Base-by-base conservation (phyloP, 2,329 filamentous ascomycete genomes). In the Trichothecium sympodiale region DNA sequence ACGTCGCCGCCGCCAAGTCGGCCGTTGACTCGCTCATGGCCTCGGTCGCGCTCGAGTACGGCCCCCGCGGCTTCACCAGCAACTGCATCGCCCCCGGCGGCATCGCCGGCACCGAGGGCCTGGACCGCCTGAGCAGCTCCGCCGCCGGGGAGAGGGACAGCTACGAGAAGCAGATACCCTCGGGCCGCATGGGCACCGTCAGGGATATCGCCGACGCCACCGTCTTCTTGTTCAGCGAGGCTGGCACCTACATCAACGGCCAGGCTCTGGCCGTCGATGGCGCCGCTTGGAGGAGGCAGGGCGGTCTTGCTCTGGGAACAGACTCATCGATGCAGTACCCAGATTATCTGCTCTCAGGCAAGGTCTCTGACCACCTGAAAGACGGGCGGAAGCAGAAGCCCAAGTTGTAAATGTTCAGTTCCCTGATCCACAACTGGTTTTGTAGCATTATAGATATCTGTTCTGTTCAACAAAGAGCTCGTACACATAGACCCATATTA, bases 171-270 rank as follows among this genome's bases (percentile, higher is more conserved):
- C 51, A 55, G 8, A 71, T 94, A 27, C 91, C 91, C 0, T 61
- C 79, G 3, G 86, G 86, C 2, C 70, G 88, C 38, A 77, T 77
- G 57, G 91, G 89, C 6, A 74, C 74, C 1, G 76, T 94, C 17
- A 82, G 81, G 44, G 89, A 98, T 52, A 87, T 98, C 49, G 83
- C 87, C 0, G 89, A 98, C 57, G 84, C 89, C 1, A 95, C 89
- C 0, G 74, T 96, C 1, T 98, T 79, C 49, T 57, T 96, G 37
- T 91, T 95, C 53, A 83, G 82, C 31, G 83, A 94, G 31, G 77
- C 85, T 1, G 89, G 80, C 1, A 86, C 80, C 53, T 94, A 83
- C 55, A 77, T 96, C 32, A 94, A 83, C 46, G 91, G 87, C 1
- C 79, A 86, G 45, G 74, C 77, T 3, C 60, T 95, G 26, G 83